A percentile compares a stretch with the other conserved stretches of the same genome.
Evolutionary conservation across 495 filamentous ascomycete species (phyloP).

Genomic region (Penicillium paradoxum): DNA sequence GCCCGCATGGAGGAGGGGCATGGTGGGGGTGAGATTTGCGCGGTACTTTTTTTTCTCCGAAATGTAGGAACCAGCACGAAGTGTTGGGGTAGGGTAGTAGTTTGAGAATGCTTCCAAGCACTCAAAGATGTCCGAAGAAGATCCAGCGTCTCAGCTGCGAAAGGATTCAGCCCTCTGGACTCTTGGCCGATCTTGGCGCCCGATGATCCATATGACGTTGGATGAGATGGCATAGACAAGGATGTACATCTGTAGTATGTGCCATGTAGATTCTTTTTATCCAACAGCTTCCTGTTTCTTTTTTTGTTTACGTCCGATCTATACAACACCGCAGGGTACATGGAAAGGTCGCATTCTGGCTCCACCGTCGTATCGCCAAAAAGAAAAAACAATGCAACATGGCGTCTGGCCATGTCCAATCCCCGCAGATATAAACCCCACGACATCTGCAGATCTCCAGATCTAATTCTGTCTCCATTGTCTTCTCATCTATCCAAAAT

Average conservation of each 20-base stretch:
- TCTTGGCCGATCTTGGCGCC: constrained; percentile 4
- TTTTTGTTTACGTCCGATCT: too few species aligned
- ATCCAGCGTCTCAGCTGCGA: neutral
- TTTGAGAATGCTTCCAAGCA: neutral
- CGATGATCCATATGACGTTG: constrained; percentile 5
- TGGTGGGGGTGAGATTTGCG: constrained; percentile 14
- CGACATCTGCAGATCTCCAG: neutral
- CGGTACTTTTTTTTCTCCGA: neutral
- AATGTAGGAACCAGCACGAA: neutral
- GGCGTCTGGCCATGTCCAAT: neutral
- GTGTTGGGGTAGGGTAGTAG: neutral
- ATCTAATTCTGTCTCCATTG: too few species aligned
- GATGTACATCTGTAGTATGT: too few species aligned
- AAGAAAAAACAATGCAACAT: neutral
- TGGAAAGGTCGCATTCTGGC: constrained; percentile 8
- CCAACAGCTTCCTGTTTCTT: too few species aligned
- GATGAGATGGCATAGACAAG: too few species aligned
- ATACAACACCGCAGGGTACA: too few species aligned
- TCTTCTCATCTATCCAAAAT: constrained; percentile 7
- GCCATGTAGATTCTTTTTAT: too few species aligned
- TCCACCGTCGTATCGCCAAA: constrained; percentile 20
- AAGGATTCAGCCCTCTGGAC: neutral
- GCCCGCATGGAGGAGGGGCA: constrained; percentile 31
- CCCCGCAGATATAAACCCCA: constrained; percentile 4
- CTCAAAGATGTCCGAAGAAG: neutral